A percentile compares a stretch with the other conserved stretches of the same genome.
Evolutionary conservation across 257 asterid genomes (phyloP).

Genomic region (Solanum sejunctum): DNA sequence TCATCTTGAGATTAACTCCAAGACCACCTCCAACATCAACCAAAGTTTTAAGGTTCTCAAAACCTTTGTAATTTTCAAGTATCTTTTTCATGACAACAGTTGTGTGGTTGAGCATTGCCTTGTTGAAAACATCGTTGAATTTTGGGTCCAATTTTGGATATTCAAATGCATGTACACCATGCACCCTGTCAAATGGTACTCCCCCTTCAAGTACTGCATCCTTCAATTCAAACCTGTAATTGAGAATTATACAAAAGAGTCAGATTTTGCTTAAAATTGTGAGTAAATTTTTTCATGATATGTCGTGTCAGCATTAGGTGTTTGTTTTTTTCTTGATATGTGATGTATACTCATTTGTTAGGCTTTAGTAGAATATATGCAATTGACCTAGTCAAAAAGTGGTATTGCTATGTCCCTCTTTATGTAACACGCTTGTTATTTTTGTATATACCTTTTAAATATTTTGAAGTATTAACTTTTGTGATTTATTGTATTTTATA

Average conservation of each 20-base stretch:
- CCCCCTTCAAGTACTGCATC: slow-evolving; percentile 29
- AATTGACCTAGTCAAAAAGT: background rate
- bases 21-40: slow-evolving; percentile 41
- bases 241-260: background rate
- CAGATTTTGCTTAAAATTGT: background rate
- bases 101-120: slow-evolving; percentile 21
- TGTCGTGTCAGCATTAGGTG: too few relatives aligned
- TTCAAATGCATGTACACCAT: slow-evolving; percentile 21
- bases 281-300: too few relatives aligned
- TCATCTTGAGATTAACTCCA: slow-evolving; percentile 18
- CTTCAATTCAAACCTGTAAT: slow-evolving; percentile 17
- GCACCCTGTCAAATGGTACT: slow-evolving; percentile 15
- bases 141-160: slow-evolving; percentile 8
- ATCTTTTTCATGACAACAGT: slow-evolving; percentile 9
- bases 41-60: slow-evolving; percentile 12
- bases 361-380: background rate
- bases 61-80: slow-evolving; percentile 21
- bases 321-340: too few relatives aligned
- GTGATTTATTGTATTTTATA: too few relatives aligned
- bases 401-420: background rate
- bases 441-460: too few relatives aligned
- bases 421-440: too few relatives aligned
- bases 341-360: background rate
- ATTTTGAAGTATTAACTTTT: too few relatives aligned
- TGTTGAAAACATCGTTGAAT: slow-evolving; percentile 13